phyloP scores from a whole-genome alignment of 169 alveolate species.

The Babesia sp. region DNA sequence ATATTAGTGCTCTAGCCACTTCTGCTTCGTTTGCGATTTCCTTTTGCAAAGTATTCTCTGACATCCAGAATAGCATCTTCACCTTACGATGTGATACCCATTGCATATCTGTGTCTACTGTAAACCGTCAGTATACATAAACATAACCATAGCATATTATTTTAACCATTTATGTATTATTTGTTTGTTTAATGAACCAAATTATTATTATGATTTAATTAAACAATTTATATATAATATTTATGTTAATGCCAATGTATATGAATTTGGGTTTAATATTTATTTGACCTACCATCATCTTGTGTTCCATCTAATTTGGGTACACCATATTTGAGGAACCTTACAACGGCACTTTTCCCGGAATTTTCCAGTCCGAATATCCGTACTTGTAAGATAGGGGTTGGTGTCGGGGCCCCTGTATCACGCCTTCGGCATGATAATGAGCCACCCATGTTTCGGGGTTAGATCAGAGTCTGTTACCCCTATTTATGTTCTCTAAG shows the following conservation, averaged over 20 bases:
- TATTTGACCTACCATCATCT: constrained; percentile 19
- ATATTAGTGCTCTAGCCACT: constrained; percentile 32
- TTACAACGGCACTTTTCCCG: constrained; percentile 5
- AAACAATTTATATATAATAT: no score
- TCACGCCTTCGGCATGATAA: constrained; percentile 9
- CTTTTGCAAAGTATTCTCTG: constrained; percentile 17
- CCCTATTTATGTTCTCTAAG: no score
- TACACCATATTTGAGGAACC: constrained; percentile 5
- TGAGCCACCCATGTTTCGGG: constrained; percentile 20
- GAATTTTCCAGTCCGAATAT: constrained; percentile 7
- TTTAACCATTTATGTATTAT: no score
- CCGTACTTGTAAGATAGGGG: constrained; percentile 11
- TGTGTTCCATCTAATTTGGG: background rate
- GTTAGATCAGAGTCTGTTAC: background rate
- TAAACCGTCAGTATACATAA: background rate
- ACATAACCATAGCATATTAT: no score
- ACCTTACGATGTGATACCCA: constrained; percentile 30
- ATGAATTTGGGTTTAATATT: background rate
- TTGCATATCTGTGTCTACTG: constrained; percentile 31
- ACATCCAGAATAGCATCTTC: constrained; percentile 40
- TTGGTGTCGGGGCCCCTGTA: background rate
- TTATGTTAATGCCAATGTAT: background rate
- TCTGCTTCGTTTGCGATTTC: constrained; percentile 6
- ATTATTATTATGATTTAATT: no score
- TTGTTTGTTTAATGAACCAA: no score